These are phyloP conservation scores for Kokia cookei DNA, from an alignment of 441 rosid species.

Conservation along the genomic window DNA sequence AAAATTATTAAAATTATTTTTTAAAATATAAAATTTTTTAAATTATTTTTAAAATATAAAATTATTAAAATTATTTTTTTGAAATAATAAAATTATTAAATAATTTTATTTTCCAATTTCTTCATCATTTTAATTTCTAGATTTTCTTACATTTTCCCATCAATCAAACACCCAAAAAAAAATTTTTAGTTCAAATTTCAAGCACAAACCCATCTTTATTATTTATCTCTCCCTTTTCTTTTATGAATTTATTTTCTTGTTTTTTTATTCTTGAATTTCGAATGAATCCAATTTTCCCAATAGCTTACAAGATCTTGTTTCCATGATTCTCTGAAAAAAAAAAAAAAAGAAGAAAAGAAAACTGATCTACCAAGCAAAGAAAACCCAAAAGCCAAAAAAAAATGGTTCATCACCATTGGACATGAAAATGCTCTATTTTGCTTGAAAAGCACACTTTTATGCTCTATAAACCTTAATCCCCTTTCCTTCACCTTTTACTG, in stretches of 20 bases:
- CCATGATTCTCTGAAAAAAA: neutral
- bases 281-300: neutral
- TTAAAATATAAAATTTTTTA: no score
- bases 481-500: neutral
- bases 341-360: slow-evolving; percentile 9
- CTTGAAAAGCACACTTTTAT: slow-evolving; percentile 16
- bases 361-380: slow-evolving; percentile 52
- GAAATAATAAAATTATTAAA: no score
- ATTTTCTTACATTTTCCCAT: no score
- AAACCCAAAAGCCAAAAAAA: slow-evolving; percentile 22
- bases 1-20: no score
- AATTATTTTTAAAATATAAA: no score
- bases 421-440: slow-evolving; percentile 23
- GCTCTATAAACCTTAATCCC: slow-evolving; percentile 7
- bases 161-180: no score
- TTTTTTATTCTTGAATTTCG: slow-evolving; percentile 1
- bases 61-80: no score
- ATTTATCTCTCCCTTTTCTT: neutral
- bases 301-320: neutral
- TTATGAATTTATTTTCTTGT: neutral
- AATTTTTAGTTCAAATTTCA: no score
- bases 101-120: no score
- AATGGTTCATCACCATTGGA: slow-evolving; percentile 17
- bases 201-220: no score
- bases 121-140: no score